phyloP scores from a whole-genome alignment of 148 eudicot species.

The Rhododendron molle region DNA sequence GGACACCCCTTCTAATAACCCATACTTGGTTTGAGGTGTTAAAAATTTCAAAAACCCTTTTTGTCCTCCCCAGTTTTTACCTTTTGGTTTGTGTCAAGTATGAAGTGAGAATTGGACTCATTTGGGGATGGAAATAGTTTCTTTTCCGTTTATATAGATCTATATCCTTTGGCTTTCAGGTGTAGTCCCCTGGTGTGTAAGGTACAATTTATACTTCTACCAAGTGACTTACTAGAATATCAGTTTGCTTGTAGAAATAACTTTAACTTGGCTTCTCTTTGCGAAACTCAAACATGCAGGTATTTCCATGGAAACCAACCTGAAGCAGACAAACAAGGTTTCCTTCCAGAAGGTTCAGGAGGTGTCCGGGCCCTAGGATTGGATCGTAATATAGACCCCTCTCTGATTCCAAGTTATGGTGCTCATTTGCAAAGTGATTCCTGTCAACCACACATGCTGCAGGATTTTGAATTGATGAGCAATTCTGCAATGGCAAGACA shows the following conservation, averaged over 20 bases:
- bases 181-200: neutral
- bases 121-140: neutral
- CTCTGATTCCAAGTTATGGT: slow-evolving; percentile 23
- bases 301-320: slow-evolving; percentile 30
- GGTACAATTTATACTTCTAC: neutral
- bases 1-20: neutral
- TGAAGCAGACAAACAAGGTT: slow-evolving; percentile 28
- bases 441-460: slow-evolving; percentile 16
- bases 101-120: neutral
- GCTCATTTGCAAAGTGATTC: slow-evolving; percentile 22
- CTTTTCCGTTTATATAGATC: neutral
- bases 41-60: neutral
- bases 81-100: neutral
- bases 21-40: neutral
- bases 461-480: slow-evolving; percentile 26
- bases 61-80: neutral
- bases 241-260: neutral
- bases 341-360: slow-evolving; percentile 34
- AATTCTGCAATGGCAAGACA: slow-evolving; percentile 26
- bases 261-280: neutral
- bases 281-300: slow-evolving; percentile 17
- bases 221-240: neutral
- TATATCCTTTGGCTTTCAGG: neutral
- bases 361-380: slow-evolving; percentile 18
- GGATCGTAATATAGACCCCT: slow-evolving; percentile 20